A percentile compares a stretch with the other conserved stretches of the same genome.
Evolutionary conservation across 176 grass and related monocot species (phyloP).

Genomic region (Oryza nivara): DNA sequence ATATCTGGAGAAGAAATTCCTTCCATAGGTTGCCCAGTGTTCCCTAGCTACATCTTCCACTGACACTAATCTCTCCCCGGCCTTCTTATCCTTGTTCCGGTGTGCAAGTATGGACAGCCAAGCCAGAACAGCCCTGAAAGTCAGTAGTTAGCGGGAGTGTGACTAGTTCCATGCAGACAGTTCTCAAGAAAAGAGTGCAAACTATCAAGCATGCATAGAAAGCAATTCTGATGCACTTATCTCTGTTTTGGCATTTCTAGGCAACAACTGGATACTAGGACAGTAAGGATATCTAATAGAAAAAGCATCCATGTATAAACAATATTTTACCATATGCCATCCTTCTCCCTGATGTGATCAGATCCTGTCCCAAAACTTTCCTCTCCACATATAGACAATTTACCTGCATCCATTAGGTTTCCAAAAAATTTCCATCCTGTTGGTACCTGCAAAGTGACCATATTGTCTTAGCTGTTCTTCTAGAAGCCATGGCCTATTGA

Average conservation of each 20-base stretch:
- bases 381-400: constrained; percentile 86
- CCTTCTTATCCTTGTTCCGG: constrained; percentile 73
- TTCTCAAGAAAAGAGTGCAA: constrained; percentile 11
- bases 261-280: constrained; percentile 3
- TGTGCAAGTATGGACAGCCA: constrained; percentile 91
- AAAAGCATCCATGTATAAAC: constrained; percentile 4
- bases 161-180: not conserved
- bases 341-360: constrained; percentile 95
- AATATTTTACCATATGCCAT: constrained; percentile 83
- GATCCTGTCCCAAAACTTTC: constrained; percentile 96
- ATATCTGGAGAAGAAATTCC: constrained; percentile 96
- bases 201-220: constrained; percentile 15
- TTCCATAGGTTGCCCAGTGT: constrained; percentile 87
- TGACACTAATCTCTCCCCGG: constrained; percentile 81
- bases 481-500: not conserved
- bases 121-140: constrained; percentile 87
- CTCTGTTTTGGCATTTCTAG: not conserved
- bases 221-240: not conserved
- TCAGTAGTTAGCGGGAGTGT: constrained; percentile 8
- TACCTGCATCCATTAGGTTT: constrained; percentile 92
- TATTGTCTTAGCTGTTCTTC: constrained; percentile 8
- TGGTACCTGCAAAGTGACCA: constrained; percentile 69
- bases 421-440: constrained; percentile 98
- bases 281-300: constrained; percentile 6
- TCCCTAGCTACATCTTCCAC: constrained; percentile 85